Evolutionary conservation across 2,329 filamentous ascomycete species (phyloP), one percentile per base, ranked within the genome.

Genomic region (Colletotrichum musae): DNA sequence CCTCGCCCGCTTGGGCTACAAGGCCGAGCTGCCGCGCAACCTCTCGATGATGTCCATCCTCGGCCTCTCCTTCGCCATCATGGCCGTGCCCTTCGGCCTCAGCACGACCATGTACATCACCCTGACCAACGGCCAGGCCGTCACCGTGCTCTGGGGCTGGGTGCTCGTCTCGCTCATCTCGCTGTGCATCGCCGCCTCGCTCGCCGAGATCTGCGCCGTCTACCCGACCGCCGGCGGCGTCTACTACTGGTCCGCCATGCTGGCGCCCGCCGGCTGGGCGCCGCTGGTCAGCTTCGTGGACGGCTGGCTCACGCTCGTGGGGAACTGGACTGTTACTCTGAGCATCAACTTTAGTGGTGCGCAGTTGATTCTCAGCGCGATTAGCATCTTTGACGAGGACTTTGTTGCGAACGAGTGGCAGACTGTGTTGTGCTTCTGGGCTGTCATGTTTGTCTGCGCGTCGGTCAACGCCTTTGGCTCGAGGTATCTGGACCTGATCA

Each of bases 351-450:
- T 94, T 75, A 88, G 86, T 0, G 91, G 91, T 2, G 91, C 86
- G 0, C 89, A 92, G 75, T 77, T 75, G 5, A 63, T 75, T 65
- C 82, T 93, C 21, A 89, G 86, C 58, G 90, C 91, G 2, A 92
- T 93, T 70, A 86, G 87, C n/a, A 81, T 93, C 0, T 93, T 89
- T 86, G 82, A 91, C n/a, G 89, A 92, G 70, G 86, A 90, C 71
- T 93, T 89, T 75, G 89, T 89, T 21, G 85, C 91, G 12, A 93
- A 88, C 72, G 80, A 85, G 58, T 93, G 89, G 87, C 91, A 93
- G 80, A 93, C 91, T 0, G 87, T 93, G 3, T 81, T 93, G 16
- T 88, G 86, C 82, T 93, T 93, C 77, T 93, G 91, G 91, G 90
- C 88, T 0, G 88, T 93, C 21, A 92, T 92, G 87, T 72, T 89